Evolutionary conservation across 257 asterid species (phyloP).

Genomic region (Nicotiana tomentosiformis): DNA sequence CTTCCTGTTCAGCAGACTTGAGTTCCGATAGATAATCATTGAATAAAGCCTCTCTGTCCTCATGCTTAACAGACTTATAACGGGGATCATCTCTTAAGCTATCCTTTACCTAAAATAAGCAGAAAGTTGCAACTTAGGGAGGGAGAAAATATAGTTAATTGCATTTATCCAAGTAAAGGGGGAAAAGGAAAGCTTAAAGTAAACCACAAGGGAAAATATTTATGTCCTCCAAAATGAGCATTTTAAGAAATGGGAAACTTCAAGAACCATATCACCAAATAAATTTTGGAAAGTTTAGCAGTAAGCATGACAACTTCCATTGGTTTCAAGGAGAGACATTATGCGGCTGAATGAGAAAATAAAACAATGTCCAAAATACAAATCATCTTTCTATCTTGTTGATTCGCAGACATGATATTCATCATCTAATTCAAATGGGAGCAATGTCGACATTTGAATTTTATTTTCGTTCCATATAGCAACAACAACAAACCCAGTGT

Average conservation of each 20-base stretch:
- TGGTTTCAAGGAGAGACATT: background rate
- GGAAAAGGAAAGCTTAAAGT: background rate
- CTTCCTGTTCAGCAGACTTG: conserved; percentile 73
- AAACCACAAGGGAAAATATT: background rate
- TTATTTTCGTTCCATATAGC: background rate
- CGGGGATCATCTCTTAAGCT: conserved; percentile 74
- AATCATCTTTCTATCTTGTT: background rate
- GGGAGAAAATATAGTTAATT: background rate
- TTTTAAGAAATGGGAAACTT: background rate
- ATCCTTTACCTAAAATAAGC: conserved; percentile 73
- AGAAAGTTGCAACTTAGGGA: conserved; percentile 15
- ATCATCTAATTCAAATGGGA: background rate
- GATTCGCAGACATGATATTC: conserved; percentile 6
- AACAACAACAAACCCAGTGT: background rate
- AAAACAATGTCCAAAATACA: background rate
- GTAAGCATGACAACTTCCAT: background rate
- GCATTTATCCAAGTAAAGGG: background rate
- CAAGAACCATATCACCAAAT: background rate
- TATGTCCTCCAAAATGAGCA: background rate
- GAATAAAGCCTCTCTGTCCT: conserved; percentile 77
- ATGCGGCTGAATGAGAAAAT: background rate
- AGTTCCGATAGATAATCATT: conserved; percentile 65
- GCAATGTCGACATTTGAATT: background rate
- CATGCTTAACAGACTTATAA: conserved; percentile 80
- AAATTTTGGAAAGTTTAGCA: background rate